phyloP scores from a whole-genome alignment of 345 rosid genomes.

The Eucalyptus paniculata region DNA sequence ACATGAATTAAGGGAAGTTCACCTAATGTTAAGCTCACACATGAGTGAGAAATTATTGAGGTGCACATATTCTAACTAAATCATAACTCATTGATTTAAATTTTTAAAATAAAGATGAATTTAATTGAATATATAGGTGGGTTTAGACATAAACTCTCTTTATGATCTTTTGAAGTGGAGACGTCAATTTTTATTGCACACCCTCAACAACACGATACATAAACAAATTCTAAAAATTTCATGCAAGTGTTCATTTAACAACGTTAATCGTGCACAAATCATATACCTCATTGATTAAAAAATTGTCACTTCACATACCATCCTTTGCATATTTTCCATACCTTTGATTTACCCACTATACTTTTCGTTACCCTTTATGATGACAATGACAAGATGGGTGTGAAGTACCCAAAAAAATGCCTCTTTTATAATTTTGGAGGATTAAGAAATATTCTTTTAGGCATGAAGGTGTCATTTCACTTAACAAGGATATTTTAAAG shows the following conservation, averaged over 20 bases:
- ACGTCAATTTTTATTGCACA: not conserved
- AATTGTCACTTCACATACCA: not conserved
- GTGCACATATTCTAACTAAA: too few relatives aligned
- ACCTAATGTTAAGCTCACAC: too few relatives aligned
- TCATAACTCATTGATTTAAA: too few relatives aligned
- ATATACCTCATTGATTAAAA: too few relatives aligned
- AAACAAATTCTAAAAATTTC: not conserved
- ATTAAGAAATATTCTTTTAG: not conserved
- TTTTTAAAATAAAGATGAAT: too few relatives aligned
- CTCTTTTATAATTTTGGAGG: not conserved
- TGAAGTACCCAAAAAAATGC: not conserved
- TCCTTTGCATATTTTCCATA: not conserved
- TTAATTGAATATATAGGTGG: fast-evolving
- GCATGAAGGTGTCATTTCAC: not conserved
- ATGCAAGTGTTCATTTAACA: not conserved
- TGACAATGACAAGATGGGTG: not conserved
- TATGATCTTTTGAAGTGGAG: not conserved
- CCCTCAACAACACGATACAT: not conserved
- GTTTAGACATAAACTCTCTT: too few relatives aligned
- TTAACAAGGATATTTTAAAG: not conserved
- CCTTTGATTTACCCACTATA: not conserved
- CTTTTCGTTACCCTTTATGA: not conserved
- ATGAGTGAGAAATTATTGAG: too few relatives aligned
- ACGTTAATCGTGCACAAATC: not conserved
- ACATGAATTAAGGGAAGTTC: too few relatives aligned